Percentiles rank a stretch among this genome's conserved stretches.
phyloP scores from a whole-genome alignment of 2,329 filamentous ascomycete genomes.

The Beauveria sp. region DNA sequence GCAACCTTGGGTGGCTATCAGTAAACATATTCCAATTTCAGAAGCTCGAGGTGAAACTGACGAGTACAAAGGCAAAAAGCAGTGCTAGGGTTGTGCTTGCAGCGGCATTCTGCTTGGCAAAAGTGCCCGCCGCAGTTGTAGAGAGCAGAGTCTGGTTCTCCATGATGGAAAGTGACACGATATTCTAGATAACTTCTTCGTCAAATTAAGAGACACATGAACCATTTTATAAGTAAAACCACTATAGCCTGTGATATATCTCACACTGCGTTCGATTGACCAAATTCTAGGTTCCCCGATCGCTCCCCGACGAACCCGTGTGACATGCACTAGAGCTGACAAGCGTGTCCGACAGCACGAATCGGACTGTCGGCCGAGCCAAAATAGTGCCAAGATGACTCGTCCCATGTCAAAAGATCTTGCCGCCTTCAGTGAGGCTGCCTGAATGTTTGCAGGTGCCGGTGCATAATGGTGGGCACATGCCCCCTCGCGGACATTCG shows the following conservation, averaged over 20 bases:
- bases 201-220: not conserved
- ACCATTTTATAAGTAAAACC: too few species aligned
- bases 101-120: not conserved
- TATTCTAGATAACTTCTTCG: not conserved
- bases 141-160: not conserved
- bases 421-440: not conserved
- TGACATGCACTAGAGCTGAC: not conserved
- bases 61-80: not conserved
- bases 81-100: not conserved
- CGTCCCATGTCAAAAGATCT: not conserved
- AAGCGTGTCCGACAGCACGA: not conserved
- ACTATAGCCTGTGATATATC: not conserved
- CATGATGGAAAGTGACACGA: not conserved
- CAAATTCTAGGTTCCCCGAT: not conserved
- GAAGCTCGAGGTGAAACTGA: not conserved
- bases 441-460: not conserved
- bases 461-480: not conserved
- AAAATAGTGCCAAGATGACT: not conserved
- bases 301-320: slow-evolving; percentile 1
- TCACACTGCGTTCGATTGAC: not conserved
- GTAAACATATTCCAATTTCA: not conserved
- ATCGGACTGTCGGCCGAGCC: not conserved
- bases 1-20: not conserved
- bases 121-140: not conserved
- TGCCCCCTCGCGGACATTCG: not conserved